Evolutionary conservation across 108 stramenopile species (phyloP).

Genomic region (Aurantiochytrium sp.): DNA sequence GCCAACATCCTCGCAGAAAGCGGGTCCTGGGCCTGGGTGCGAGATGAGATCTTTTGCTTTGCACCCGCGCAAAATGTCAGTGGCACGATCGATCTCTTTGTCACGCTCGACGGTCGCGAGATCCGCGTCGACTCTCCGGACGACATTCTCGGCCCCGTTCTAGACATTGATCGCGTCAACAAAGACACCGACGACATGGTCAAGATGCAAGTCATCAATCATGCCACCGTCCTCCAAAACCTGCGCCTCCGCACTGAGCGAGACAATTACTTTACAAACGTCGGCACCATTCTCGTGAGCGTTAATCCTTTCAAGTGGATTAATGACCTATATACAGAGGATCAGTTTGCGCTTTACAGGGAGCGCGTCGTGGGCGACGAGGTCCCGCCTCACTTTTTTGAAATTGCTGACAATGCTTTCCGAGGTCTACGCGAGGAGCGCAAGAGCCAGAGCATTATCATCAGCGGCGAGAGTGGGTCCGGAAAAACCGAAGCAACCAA

Average conservation of each 20-base stretch:
- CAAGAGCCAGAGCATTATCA: conserved; percentile 49
- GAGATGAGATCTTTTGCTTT: neutral
- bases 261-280: conserved; percentile 18
- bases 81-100: neutral
- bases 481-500: conserved; percentile 65
- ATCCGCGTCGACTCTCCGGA: neutral
- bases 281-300: conserved; percentile 37
- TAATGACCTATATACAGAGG: neutral
- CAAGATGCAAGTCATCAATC: conserved; percentile 21
- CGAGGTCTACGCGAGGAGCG: conserved; percentile 47
- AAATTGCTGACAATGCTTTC: conserved; percentile 68
- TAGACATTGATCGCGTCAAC: neutral
- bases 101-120: neutral
- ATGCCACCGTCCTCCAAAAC: conserved; percentile 18
- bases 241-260: neutral
- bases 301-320: conserved; percentile 37
- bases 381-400: conserved; percentile 62
- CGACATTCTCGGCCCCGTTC: neutral
- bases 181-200: conserved; percentile 23
- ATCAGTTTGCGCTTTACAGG: neutral
- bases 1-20: neutral
- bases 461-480: conserved; percentile 56
- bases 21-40: neutral
- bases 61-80: neutral
- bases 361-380: neutral